Evolutionary conservation across 768 basidiomycete species (phyloP).

Genomic region (Collybia sordida): DNA sequence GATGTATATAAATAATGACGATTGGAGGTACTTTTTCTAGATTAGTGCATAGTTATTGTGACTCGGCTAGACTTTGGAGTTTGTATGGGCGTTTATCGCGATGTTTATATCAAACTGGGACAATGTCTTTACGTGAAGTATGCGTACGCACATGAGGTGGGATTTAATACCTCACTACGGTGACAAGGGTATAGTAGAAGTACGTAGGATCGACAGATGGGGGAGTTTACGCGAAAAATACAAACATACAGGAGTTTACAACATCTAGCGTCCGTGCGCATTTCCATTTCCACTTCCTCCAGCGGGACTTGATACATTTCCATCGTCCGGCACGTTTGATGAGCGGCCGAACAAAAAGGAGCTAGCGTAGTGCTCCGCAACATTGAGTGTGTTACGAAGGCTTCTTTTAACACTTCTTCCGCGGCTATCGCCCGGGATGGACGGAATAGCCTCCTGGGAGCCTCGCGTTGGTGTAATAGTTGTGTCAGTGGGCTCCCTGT

Average conservation of each 20-base stretch:
- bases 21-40: no score
- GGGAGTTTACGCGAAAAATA: neutral
- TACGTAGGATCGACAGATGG: slow-evolving; percentile 4
- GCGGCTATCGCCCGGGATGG: slow-evolving; percentile 37
- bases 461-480: slow-evolving; percentile 31
- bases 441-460: slow-evolving; percentile 37
- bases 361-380: slow-evolving; percentile 69
- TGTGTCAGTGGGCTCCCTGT: slow-evolving; percentile 38
- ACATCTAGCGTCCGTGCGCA: slow-evolving; percentile 7
- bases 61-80: no score
- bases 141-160: neutral
- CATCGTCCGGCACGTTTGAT: slow-evolving; percentile 20
- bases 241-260: neutral
- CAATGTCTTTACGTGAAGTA: no score
- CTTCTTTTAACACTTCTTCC: slow-evolving; percentile 65
- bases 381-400: slow-evolving; percentile 64
- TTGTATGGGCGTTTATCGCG: no score
- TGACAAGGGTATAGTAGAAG: slow-evolving; percentile 2
- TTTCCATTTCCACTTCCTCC: slow-evolving; percentile 9
- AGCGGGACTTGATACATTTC: slow-evolving; percentile 8
- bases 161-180: neutral
- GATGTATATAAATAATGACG: no score
- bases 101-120: no score
- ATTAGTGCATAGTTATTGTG: no score
- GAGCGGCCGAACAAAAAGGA: slow-evolving; percentile 64